These are phyloP conservation scores for Avicennia marina DNA, from an alignment of 257 asterid genomes.

Conservation along the genomic window DNA sequence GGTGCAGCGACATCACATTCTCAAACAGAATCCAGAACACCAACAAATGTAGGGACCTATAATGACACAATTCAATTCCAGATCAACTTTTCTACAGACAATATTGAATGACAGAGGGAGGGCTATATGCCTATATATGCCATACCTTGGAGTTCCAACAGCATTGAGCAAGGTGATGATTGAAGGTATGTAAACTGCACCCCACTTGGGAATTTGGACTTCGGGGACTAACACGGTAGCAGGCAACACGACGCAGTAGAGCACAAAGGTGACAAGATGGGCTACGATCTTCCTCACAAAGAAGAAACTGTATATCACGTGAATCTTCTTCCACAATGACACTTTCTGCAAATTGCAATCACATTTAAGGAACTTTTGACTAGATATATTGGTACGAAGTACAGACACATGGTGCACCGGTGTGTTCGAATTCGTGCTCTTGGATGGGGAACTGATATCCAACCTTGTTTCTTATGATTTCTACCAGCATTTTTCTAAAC, in stretches of 20 bases:
- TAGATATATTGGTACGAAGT: not conserved
- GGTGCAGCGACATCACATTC: slow-evolving; percentile 91
- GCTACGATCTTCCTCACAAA: slow-evolving; percentile 85
- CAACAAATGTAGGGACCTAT: slow-evolving; percentile 77
- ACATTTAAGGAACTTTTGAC: not conserved
- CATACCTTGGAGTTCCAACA: slow-evolving; percentile 87
- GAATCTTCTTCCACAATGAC: slow-evolving; percentile 70
- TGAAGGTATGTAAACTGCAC: slow-evolving; percentile 77
- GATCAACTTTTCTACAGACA: not conserved
- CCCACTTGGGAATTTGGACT: slow-evolving; percentile 89
- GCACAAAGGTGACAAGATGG: slow-evolving; percentile 71
- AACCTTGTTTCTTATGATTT: slow-evolving; percentile 79
- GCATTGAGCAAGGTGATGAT: slow-evolving; percentile 76
- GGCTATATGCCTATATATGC: not conserved
- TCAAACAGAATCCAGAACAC: slow-evolving; percentile 91
- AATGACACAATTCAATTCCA: not conserved
- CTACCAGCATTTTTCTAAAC: slow-evolving; percentile 74
- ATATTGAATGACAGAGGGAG: not conserved
- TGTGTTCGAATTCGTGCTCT: too few species aligned
- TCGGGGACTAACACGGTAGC: slow-evolving; percentile 88
- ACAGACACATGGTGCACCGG: not conserved
- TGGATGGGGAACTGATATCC: not conserved
- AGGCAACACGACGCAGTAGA: slow-evolving; percentile 76
- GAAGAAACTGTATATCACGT: slow-evolving; percentile 94
- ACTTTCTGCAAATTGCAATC: slow-evolving; percentile 61